phyloP scores from a whole-genome alignment of 768 basidiomycete species.

The Dictyophora rubrovolvata region DNA sequence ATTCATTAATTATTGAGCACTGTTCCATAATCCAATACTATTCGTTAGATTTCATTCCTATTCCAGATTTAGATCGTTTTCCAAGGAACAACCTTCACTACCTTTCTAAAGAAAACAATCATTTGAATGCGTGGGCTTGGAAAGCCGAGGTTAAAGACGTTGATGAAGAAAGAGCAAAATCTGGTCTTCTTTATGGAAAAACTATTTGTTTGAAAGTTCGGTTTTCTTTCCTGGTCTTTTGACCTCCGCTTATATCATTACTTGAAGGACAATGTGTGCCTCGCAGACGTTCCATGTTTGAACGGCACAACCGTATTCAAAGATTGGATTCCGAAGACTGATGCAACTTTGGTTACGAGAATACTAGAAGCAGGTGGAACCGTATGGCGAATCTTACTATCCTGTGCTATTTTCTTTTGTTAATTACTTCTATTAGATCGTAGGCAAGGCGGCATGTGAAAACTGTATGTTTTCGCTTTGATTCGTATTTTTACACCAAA shows the following conservation, averaged over 20 bases:
- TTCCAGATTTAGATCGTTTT: slow-evolving; percentile 14
- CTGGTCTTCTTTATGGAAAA: slow-evolving; percentile 26
- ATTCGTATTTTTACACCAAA: background rate
- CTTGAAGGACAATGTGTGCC: slow-evolving; percentile 25
- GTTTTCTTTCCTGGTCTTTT: background rate
- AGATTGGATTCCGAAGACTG: slow-evolving; percentile 24
- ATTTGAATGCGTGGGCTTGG: slow-evolving; percentile 26
- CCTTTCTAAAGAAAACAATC: slow-evolving; percentile 20
- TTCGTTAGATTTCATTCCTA: slow-evolving; percentile 13
- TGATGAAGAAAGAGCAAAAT: slow-evolving; percentile 14
- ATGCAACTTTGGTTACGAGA: slow-evolving; percentile 36
- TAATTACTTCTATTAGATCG: slow-evolving; percentile 12
- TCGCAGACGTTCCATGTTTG: slow-evolving; percentile 31
- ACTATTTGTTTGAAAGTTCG: slow-evolving; percentile 28
- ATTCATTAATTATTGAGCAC: background rate
- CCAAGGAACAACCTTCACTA: slow-evolving; percentile 17
- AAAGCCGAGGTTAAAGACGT: slow-evolving; percentile 22
- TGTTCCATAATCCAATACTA: background rate
- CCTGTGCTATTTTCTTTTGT: background rate
- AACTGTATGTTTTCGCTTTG: slow-evolving; percentile 12
- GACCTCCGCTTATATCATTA: background rate
- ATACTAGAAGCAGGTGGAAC: slow-evolving; percentile 32
- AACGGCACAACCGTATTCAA: slow-evolving; percentile 31
- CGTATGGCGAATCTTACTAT: background rate
- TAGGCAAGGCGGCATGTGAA: slow-evolving; percentile 31